phyloP scores from a whole-genome alignment of 2,329 filamentous ascomycete genomes.

The Apiospora saccharicola region DNA sequence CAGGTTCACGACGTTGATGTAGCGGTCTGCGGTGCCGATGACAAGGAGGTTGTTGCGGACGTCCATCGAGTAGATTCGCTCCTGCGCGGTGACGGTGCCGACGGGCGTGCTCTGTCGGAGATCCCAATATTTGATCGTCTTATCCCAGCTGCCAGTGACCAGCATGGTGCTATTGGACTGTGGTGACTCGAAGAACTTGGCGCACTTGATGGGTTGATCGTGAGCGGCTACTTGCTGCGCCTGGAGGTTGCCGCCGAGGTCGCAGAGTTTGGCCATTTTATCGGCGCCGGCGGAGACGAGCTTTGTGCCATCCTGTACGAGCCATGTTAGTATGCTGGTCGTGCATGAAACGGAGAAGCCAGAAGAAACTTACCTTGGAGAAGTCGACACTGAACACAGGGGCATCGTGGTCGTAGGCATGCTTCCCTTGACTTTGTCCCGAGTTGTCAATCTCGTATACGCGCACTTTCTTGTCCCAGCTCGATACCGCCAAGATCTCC shows the following conservation, averaged over 20 bases:
- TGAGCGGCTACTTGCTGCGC: constrained; percentile 82
- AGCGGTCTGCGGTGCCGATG: constrained; percentile 90
- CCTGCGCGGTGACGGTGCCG: constrained; percentile 72
- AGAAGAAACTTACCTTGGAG: constrained; percentile 72
- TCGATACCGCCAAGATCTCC: constrained; percentile 88
- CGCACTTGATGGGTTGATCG: constrained; percentile 81
- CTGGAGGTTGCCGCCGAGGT: constrained; percentile 70
- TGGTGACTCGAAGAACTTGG: constrained; percentile 77
- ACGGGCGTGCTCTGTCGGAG: constrained; percentile 71
- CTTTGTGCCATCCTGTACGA: constrained; percentile 83
- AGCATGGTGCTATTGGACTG: constrained; percentile 76
- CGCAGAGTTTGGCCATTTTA: constrained; percentile 88
- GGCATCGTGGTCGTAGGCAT: constrained; percentile 83
- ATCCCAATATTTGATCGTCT: constrained; percentile 91
- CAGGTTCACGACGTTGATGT: constrained; percentile 94
- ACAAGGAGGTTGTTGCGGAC: constrained; percentile 88
- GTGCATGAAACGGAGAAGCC: neutral
- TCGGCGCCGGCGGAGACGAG: constrained; percentile 88
- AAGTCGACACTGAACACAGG: constrained; percentile 87
- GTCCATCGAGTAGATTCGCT: constrained; percentile 91
- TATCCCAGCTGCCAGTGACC: constrained; percentile 92
- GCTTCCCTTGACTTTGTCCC: constrained; percentile 84
- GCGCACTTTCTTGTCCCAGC: constrained; percentile 97
- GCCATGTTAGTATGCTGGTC: constrained; percentile 23
- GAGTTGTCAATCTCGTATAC: constrained; percentile 89